Percentiles rank a stretch among this genome's conserved stretches.
phyloP scores from a whole-genome alignment of 768 basidiomycete species.

The Tremella yokohamensis region DNA sequence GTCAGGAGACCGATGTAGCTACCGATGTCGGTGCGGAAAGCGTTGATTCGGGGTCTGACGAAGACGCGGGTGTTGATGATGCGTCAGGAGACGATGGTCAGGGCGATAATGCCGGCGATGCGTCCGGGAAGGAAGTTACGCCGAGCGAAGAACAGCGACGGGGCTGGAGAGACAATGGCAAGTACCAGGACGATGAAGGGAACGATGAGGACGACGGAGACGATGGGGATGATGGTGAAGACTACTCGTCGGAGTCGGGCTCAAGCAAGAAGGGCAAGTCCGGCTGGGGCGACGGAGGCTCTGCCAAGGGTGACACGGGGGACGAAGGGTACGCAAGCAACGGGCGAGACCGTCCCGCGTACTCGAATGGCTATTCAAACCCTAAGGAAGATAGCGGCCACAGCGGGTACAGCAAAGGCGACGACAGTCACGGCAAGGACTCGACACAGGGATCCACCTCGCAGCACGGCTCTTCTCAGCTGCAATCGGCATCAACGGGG shows the following conservation, averaged over 20 bases:
- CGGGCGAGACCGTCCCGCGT: too few species aligned
- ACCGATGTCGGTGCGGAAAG: too few species aligned
- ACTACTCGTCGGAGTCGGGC: neutral
- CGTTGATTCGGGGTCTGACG: too few species aligned
- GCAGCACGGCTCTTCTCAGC: neutral
- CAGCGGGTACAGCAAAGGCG: neutral
- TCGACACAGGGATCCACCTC: neutral
- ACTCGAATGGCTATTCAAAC: neutral
- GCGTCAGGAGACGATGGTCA: constrained; percentile 4
- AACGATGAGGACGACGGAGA: neutral
- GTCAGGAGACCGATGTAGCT: too few species aligned
- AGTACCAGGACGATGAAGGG: constrained; percentile 8
- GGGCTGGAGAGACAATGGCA: neutral
- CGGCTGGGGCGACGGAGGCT: neutral
- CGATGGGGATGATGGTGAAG: neutral
- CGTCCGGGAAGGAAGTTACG: neutral
- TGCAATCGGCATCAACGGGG: neutral
- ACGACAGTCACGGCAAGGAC: neutral
- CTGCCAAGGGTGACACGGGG: neutral
- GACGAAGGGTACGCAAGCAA: neutral
- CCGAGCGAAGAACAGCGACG: neutral
- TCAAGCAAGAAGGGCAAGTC: neutral
- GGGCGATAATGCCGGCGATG: neutral
- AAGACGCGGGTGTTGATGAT: neutral
- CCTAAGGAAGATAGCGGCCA: neutral